Base-by-base conservation (phyloP, 1,284 basidiomycete species). In the Moesziomyces antarcticus region DNA sequence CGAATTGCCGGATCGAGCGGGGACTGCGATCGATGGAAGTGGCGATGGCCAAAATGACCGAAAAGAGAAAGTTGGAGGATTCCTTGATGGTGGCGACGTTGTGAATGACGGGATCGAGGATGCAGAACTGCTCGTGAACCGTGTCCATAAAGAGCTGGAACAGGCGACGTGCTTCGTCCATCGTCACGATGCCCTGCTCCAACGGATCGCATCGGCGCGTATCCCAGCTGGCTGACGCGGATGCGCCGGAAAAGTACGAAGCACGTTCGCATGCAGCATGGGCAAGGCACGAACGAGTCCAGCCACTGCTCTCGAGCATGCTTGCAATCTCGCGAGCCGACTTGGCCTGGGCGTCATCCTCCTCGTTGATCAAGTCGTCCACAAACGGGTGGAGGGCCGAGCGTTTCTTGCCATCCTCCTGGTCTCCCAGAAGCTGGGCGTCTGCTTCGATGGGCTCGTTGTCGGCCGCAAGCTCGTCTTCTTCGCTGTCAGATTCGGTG, bases 31-130 rank as follows among this genome's bases (percentile, higher is more conserved):
- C 70, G 37, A 73, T 48, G 27, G 70, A 73, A 13, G 70, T 53
- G 33, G 64, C 70, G 56, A 73, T 64, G 46, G 70, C 70, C 42
- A 73, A 60, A 9, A 73, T 60, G 50, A 73, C 70, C 18, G 70
- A 56, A 22, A 73, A 73, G 56, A 73, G 70, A 21, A 73, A 73
- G n/a, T 73, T 73, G 53, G 70, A 73, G 8, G 70, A 73, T 33
- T 67, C 53, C 47, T 64, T 67, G 56, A 73, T 57, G 49, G 64
- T 73, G 25, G 25, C 50, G 10, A 73, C 30, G 27, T 73, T 73
- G 56, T 73, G 70, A 20, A 73, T 63, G 56, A 60, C 24, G 13
- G 70, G 64, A 16, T 73, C 70, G 8, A 73, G 56, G 25, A 63
- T 50, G 63, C 70, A 67, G 37, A 73, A 73, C 16, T 73, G 70